Evolutionary conservation across 306 rosid genomes (phyloP), one percentile per base, ranked within the genome.

Genomic region (Comarum palustre): DNA sequence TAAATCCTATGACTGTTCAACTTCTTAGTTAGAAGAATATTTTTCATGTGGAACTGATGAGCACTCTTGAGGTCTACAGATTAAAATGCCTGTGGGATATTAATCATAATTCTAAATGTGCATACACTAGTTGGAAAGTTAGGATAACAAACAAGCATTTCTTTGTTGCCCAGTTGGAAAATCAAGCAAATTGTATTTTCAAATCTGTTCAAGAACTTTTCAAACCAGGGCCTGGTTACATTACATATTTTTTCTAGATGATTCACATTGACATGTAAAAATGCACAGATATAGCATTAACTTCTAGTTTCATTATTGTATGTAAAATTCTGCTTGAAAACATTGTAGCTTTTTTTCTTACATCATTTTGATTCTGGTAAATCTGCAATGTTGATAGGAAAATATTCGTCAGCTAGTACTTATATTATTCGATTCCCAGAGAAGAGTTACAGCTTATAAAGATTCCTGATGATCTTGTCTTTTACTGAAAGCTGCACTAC

Each of bases 381-480:
- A 22, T n/a, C 24, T 29, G 54, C 32, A 5, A 42, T 63, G 75
- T 25, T 27, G 73, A 19, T 36, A 51, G 57, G 52, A 51, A 29
- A 50, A 20, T n/a, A 54, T 34, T 24, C 42, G 42, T 25, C 60
- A 32, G 31, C 66, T 60, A 11, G 48, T 47, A 29, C 32, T 39
- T 47, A 1, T 42, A 38, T 41, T 25, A 3, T 62, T 55, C n/a
- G n/a, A n/a, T n/a, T 34, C 46, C 70, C 50, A 14, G 17, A 73
- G 54, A 78, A 65, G 54, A 66, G 60, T 41, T 54, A 12, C 29
- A 19, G 73, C 58, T 50, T 70, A 67, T 39, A 4, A 43, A 39
- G 72, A 72, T 65, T 72, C 47, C 46, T 42, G 25, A 24, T 39
- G 46, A 52, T 71, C 9, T 38, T 42, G 74, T 55, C 77, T 5